Evolutionary conservation across 768 basidiomycete species (phyloP), one percentile per base, ranked within the genome.

Genomic region (Lentinula sp.): DNA sequence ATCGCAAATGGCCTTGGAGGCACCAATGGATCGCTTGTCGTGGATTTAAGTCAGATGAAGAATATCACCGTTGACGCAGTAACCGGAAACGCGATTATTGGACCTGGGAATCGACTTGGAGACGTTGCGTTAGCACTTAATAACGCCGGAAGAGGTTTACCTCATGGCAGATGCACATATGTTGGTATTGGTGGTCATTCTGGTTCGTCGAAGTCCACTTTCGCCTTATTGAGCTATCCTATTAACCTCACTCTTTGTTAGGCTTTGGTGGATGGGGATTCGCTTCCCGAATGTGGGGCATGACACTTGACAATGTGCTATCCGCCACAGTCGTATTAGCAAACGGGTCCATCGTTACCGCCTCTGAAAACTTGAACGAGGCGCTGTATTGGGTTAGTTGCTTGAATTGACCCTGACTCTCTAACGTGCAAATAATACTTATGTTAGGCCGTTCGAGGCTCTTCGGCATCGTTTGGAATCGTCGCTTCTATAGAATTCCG

Each of bases 171-270:
- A 4, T 80, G 78, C 61, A 73, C 78, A 0, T 76, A 79, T 57
- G 78, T 81, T 31, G 79, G 80, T 1, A 67, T 79, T 8, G 79
- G 80, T 8, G 80, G 80, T 2, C 80, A 80, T 62, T 68, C 76
- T n/a, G 69, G 76, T 75, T 49, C 4, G 52, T 59, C 28, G 28
- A 28, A 28, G 28, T 46, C 23, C 1, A 11, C 11, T n/a, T 34
- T 21, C 10, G 11, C 23, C 13, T 11, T 21, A 15, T 35, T 31
- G 11, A 37, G 15, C 4, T 57, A 42, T 10, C 2, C 5, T 28
- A 16, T n/a, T 13, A 40, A 32, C 18, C 57, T 40, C 34, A 11
- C 16, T 6, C n/a, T 53, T n/a, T 15, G 8, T 18, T 37, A 70
- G 68, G 66, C 1, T 70, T 67, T 46, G 70, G 70, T 13, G 70